Evolutionary conservation across 2,329 filamentous ascomycete genomes (phyloP), one percentile per base, ranked within the genome.

Genomic region (Sclerotinia borealis): DNA sequence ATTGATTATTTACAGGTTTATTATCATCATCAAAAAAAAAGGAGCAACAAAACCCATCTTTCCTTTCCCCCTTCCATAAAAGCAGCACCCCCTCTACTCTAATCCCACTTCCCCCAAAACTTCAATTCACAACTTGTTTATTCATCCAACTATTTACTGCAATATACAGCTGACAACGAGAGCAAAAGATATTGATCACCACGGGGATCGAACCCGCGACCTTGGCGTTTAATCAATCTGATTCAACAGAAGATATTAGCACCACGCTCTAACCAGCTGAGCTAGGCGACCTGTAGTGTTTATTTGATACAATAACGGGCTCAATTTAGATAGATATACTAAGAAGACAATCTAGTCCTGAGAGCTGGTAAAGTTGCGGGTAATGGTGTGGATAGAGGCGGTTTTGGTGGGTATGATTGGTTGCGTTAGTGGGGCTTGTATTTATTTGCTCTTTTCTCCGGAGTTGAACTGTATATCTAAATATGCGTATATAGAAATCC

Each of bases 251-350:
- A 13, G 31, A 51, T 54, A 56, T 56, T 56, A 56, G 54, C 54
- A 56, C 54, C 54, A 56, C 54, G 54, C 54, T 56, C 54, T 56
- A 45, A 56, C 54, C 54, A 56, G 22, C 54, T 56, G 54, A 56
- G 54, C 54, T 56, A 56, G 45, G 54, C 54, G 54, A 56, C 54
- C 54, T 6, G 6, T 43, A 15, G 1, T 43, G 37, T 25, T 43
- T 41, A 34, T 34, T 56, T 45, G 27, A 11, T 56, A 29, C 0
- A 3, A 0, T 10, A 2, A 0, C 0, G 0, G 1, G 0, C 8
- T 1, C 4, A 0, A 4, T 0, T 15, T 1, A 0, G n/a, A 0
- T 2, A 22, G 17, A 34, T 56, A 56, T 43, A 6, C 1, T 5
- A 11, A 2, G 8, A 11, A 41, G 39, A 19, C n/a, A n/a, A n/a